phyloP scores from a whole-genome alignment of 345 rosid species.

The Salix viminalis region DNA sequence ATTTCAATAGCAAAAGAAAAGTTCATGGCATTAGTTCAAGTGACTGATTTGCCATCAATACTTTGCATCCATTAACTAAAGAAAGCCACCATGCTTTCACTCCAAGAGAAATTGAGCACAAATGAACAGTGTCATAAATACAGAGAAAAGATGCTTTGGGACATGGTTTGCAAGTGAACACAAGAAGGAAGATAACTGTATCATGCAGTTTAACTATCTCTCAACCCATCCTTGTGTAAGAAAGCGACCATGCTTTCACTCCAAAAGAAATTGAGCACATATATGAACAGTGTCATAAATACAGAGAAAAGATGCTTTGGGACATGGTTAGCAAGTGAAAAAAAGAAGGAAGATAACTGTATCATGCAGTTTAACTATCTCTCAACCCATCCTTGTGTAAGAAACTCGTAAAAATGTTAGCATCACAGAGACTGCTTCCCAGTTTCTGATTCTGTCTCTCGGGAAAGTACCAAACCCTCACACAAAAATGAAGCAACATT shows the following conservation, averaged over 20 bases:
- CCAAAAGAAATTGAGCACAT: background rate
- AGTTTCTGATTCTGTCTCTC: background rate
- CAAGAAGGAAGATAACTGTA: background rate
- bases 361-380: background rate
- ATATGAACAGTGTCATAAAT: background rate
- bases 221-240: background rate
- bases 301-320: background rate
- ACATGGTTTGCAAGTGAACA: background rate
- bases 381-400: background rate
- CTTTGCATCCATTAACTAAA: background rate
- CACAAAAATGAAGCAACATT: background rate
- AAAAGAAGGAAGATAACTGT: background rate
- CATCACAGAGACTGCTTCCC: background rate
- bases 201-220: background rate
- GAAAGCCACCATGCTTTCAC: slow-evolving; percentile 9
- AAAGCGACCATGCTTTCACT: background rate
- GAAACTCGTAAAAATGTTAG: background rate
- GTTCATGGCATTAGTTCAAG: background rate
- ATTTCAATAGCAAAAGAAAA: background rate
- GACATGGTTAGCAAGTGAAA: background rate
- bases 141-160: background rate
- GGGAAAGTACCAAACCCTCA: background rate
- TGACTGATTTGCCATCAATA: background rate
- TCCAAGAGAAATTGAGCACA: background rate
- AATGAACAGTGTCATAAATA: background rate